Evolutionary conservation across 1,139 yeast species (phyloP).

Genomic region (Kurtzmaniella quercitrusa): DNA sequence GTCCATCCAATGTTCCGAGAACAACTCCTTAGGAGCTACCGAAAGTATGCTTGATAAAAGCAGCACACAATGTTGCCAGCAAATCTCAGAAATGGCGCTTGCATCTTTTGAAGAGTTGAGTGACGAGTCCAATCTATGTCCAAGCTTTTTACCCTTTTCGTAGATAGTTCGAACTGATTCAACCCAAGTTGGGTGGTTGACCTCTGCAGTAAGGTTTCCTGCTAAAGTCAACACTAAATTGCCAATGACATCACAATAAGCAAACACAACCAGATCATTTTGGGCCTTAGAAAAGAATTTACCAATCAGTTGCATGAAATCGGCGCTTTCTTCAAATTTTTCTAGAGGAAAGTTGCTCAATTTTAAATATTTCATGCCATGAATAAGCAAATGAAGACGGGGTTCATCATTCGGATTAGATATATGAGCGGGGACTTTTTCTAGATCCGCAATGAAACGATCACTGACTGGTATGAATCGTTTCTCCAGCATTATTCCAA

Average conservation of each 20-base stretch:
- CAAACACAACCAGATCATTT: conserved; percentile 60
- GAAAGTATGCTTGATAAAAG: conserved; percentile 71
- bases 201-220: conserved; percentile 85
- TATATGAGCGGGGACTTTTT: conserved; percentile 61
- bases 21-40: conserved; percentile 77
- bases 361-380: conserved; percentile 85
- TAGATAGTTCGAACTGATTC: conserved; percentile 68
- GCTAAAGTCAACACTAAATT: conserved; percentile 78
- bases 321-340: conserved; percentile 87
- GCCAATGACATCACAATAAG: conserved; percentile 82
- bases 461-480: conserved; percentile 87
- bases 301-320: conserved; percentile 77
- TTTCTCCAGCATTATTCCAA: conserved; percentile 86
- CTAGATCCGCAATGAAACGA: conserved; percentile 88
- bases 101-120: conserved; percentile 6
- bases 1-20: conserved; percentile 69
- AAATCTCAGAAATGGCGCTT: conserved; percentile 30
- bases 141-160: conserved; percentile 27
- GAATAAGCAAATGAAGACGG: conserved; percentile 67
- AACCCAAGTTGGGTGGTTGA: conserved; percentile 94
- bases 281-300: conserved; percentile 72
- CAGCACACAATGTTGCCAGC: conserved; percentile 70
- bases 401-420: conserved; percentile 60
- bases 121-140: conserved; percentile 1
- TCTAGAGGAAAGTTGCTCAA: conserved; percentile 84